phyloP scores from a whole-genome alignment of 2,329 filamentous ascomycete species.

The Elsinoe australis region DNA sequence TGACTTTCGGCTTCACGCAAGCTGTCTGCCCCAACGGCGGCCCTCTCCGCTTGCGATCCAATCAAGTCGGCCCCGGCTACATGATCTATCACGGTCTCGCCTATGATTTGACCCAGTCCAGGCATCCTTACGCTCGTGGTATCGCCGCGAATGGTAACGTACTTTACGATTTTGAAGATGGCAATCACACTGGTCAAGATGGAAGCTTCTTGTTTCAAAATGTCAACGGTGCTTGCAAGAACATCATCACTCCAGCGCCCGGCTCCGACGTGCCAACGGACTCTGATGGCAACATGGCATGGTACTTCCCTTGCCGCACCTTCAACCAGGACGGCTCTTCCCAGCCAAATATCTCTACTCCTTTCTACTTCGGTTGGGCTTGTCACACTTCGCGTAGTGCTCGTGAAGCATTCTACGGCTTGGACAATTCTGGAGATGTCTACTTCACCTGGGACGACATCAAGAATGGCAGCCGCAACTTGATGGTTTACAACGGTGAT shows the following conservation, averaged over 20 bases:
- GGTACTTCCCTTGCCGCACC: constrained; percentile 91
- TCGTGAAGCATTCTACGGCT: constrained; percentile 66
- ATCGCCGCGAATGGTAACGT: constrained; percentile 71
- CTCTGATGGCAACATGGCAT: constrained; percentile 65
- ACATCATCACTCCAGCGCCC: constrained; percentile 64
- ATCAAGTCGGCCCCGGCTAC: constrained; percentile 71
- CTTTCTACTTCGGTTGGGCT: constrained; percentile 74
- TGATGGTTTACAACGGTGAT: constrained; percentile 89
- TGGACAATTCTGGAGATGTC: constrained; percentile 70
- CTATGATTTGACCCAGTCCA: constrained; percentile 70
- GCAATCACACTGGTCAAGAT: constrained; percentile 71
- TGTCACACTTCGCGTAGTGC: constrained; percentile 72
- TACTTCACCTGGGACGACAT: constrained; percentile 96
- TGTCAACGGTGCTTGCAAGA: constrained; percentile 95
- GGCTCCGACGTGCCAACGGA: constrained; percentile 75
- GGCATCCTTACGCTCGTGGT: constrained; percentile 71
- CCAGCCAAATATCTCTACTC: constrained; percentile 62
- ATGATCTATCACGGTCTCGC: constrained; percentile 96
- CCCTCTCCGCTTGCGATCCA: constrained; percentile 63
- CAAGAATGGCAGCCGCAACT: constrained; percentile 77
- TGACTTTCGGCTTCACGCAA: constrained; percentile 93
- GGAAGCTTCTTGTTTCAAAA: constrained; percentile 98
- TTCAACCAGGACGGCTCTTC: constrained; percentile 92
- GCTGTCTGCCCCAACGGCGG: constrained; percentile 71
- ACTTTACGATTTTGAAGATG: constrained; percentile 73